These are phyloP conservation scores for Cladosporium austrohemisphaericum DNA, from an alignment of 2,329 filamentous ascomycete species.

Conservation along the genomic window DNA sequence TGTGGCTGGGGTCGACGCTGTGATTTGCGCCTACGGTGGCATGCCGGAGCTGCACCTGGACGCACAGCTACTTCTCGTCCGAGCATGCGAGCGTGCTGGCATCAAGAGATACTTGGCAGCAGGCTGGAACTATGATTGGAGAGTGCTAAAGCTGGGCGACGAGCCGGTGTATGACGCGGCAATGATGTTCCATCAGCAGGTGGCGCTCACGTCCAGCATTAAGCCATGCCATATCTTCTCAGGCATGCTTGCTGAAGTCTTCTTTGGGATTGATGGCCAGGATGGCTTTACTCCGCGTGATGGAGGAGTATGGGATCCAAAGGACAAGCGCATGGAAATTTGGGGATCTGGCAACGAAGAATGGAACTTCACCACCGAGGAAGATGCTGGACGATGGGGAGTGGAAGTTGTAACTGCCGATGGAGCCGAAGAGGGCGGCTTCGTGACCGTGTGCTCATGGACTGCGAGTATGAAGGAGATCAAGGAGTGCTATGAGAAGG, in stretches of 20 bases:
- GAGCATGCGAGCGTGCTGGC: constrained; percentile 16
- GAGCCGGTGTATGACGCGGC: constrained; percentile 14
- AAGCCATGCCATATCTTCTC: constrained; percentile 18
- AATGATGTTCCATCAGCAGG: constrained; percentile 14
- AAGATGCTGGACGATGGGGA: constrained; percentile 1
- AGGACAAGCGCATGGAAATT: neutral
- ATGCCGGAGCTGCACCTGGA: constrained; percentile 16
- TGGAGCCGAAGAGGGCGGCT: constrained; percentile 1
- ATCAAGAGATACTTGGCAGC: constrained; percentile 14
- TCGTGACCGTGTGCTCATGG: constrained; percentile 4
- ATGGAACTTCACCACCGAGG: constrained; percentile 4
- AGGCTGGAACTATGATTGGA: constrained; percentile 17
- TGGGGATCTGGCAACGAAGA: constrained; percentile 3
- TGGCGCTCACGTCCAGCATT: constrained; percentile 12
- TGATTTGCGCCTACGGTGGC: constrained; percentile 17
- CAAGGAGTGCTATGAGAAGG: neutral
- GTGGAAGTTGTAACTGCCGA: constrained; percentile 3
- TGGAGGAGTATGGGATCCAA: constrained; percentile 5
- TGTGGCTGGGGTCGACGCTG: constrained; percentile 13
- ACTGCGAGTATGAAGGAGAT: constrained; percentile 2
- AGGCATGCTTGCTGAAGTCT: constrained; percentile 16
- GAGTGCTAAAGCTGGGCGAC: constrained; percentile 11
- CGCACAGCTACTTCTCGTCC: constrained; percentile 15
- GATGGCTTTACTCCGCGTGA: neutral
- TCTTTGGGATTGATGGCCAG: constrained; percentile 11